Percentiles rank a stretch among this genome's conserved stretches.
These are phyloP conservation scores for Drechmeria coniospora DNA, from an alignment of 2,329 filamentous ascomycete species.

Conservation along the genomic window DNA sequence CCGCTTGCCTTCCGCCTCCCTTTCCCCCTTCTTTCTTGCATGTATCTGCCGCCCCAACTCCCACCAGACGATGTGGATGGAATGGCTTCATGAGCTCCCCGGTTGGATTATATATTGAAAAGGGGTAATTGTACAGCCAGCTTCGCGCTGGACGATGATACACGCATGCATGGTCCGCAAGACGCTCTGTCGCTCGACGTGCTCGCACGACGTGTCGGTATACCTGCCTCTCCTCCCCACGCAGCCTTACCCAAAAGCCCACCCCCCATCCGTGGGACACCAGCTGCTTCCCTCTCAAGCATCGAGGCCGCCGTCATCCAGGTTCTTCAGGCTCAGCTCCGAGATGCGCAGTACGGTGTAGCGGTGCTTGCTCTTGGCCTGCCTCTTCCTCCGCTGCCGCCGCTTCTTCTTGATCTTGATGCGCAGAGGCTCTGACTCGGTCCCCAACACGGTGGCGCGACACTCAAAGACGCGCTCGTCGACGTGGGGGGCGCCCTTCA, in stretches of 20 bases:
- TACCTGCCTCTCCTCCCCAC: not conserved
- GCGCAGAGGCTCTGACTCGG: constrained; percentile 66
- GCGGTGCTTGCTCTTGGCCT: constrained; percentile 75
- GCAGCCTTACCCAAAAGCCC: not conserved
- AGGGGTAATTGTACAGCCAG: constrained; percentile 5
- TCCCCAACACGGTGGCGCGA: constrained; percentile 68
- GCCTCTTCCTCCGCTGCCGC: constrained; percentile 57
- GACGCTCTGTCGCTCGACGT: no score
- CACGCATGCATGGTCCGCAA: no score
- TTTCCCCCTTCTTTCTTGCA: no score
- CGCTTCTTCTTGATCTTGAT: constrained; percentile 70
- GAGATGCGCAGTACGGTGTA: constrained; percentile 78
- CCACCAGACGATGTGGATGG: no score
- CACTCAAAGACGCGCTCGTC: constrained; percentile 77
- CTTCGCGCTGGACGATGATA: constrained; percentile 2
- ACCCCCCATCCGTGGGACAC: not conserved
- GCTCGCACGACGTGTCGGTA: no score
- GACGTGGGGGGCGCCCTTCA: constrained; percentile 68
- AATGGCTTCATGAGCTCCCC: no score
- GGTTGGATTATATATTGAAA: no score
- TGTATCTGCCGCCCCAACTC: no score
- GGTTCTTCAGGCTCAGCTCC: constrained; percentile 52
- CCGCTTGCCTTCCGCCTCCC: no score
- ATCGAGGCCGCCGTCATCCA: constrained; percentile 24
- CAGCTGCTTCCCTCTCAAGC: not conserved